phyloP scores from a whole-genome alignment of 1,284 basidiomycete species.

The Fomitopsis schrenkii region DNA sequence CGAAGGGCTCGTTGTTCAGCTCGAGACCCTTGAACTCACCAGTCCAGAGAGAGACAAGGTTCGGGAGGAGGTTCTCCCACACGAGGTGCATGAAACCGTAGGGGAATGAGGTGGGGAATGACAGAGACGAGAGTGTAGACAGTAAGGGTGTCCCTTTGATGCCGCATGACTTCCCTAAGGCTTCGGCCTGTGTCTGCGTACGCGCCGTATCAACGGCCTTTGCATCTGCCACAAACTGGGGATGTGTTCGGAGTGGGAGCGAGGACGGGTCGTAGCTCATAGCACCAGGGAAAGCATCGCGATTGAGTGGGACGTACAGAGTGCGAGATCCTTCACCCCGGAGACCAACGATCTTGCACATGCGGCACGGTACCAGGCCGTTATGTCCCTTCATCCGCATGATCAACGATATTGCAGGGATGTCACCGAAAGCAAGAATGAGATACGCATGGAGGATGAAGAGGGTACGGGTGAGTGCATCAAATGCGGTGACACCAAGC shows the following conservation, averaged over 20 bases:
- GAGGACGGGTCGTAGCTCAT: slow-evolving; percentile 26
- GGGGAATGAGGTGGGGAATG: slow-evolving; percentile 37
- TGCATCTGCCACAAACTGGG: slow-evolving; percentile 29
- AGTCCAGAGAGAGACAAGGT: slow-evolving; percentile 37
- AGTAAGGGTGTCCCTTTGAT: slow-evolving; percentile 38
- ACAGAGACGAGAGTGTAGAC: slow-evolving; percentile 28
- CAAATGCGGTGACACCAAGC: slow-evolving; percentile 31
- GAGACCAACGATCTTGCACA: slow-evolving; percentile 30
- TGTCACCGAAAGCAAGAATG: slow-evolving; percentile 38
- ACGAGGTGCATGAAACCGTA: slow-evolving; percentile 48
- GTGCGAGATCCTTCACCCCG: slow-evolving; percentile 20
- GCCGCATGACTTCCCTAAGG: slow-evolving; percentile 30
- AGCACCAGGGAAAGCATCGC: slow-evolving; percentile 5
- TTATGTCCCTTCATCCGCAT: slow-evolving; percentile 36
- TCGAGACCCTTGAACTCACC: slow-evolving; percentile 35
- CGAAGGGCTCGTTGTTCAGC: slow-evolving; percentile 26
- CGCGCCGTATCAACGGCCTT: slow-evolving; percentile 26
- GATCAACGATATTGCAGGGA: slow-evolving; percentile 26
- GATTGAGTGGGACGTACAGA: slow-evolving; percentile 34
- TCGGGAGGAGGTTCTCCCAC: slow-evolving; percentile 36
- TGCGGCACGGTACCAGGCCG: background rate
- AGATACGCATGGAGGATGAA: slow-evolving; percentile 36
- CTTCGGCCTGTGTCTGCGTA: slow-evolving; percentile 18
- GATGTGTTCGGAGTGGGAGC: slow-evolving; percentile 36
- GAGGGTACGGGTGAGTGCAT: slow-evolving; percentile 17